Evolutionary conservation across 2,329 filamentous ascomycete genomes (phyloP).

Genomic region (Venturiaceae sp.): DNA sequence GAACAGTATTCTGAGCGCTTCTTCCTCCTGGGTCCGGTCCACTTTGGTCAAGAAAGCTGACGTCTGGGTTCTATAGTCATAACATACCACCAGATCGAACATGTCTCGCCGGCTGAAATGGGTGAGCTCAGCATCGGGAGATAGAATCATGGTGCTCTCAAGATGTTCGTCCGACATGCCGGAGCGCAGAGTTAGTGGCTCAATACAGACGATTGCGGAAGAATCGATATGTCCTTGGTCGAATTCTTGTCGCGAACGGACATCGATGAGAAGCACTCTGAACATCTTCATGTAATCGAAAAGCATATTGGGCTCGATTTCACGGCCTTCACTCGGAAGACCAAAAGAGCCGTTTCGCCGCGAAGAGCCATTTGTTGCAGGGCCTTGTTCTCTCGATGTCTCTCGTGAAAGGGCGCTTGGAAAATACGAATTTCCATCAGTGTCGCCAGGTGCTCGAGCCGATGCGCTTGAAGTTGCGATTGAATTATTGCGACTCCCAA

Average conservation of each 20-base stretch:
- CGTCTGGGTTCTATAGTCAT: constrained; percentile 61
- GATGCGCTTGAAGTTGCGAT: constrained; percentile 23
- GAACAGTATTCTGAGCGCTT: constrained; percentile 60
- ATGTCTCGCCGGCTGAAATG: constrained; percentile 64
- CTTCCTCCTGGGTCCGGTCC: constrained; percentile 20
- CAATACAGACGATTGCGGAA: constrained; percentile 77
- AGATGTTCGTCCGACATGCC: constrained; percentile 56
- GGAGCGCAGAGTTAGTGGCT: constrained; percentile 66
- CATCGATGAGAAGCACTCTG: constrained; percentile 73
- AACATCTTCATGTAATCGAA: constrained; percentile 58
- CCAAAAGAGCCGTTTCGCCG: constrained; percentile 31
- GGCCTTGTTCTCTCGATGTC: constrained; percentile 6
- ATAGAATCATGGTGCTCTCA: constrained; percentile 59
- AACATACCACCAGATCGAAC: constrained; percentile 84
- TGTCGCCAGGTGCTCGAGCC: constrained; percentile 27
- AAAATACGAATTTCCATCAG: constrained; percentile 33
- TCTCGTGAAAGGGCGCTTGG: constrained; percentile 15
- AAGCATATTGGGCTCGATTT: constrained; percentile 61
- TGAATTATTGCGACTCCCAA: constrained; percentile 44
- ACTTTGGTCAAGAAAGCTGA: constrained; percentile 44
- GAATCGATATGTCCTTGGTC: constrained; percentile 85
- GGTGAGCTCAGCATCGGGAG: constrained; percentile 62
- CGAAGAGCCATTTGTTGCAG: neutral
- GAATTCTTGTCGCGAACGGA: constrained; percentile 69
- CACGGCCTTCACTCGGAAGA: constrained; percentile 42